These are phyloP conservation scores for Arthrobotrys pseudoclavata DNA, from an alignment of 2,329 filamentous ascomycete species.

Conservation along the genomic window DNA sequence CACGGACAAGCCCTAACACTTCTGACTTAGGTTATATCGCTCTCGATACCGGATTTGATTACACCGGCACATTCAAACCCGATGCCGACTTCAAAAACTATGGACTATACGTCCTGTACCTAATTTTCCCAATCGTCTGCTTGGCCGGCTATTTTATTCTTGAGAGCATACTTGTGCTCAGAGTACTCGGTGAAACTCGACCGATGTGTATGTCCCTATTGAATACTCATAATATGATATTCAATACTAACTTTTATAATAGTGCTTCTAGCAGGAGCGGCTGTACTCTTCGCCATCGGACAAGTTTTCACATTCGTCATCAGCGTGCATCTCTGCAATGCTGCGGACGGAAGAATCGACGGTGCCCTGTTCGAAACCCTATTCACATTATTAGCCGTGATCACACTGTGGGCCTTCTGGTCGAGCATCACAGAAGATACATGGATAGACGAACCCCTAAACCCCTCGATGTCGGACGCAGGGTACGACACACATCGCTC, in stretches of 20 bases:
- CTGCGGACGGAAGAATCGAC: conserved; percentile 87
- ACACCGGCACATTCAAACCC: conserved; percentile 81
- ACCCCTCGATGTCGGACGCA: conserved; percentile 64
- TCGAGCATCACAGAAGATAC: conserved; percentile 99
- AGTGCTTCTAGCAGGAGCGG: conserved; percentile 70
- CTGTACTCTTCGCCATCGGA: conserved; percentile 86
- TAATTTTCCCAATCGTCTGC: conserved; percentile 88
- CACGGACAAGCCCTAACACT: not conserved
- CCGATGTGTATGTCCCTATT: conserved; percentile 80
- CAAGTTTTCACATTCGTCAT: conserved; percentile 97
- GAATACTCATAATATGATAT: not conserved
- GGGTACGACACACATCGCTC: conserved; percentile 54
- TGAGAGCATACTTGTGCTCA: conserved; percentile 84
- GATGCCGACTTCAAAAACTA: conserved; percentile 76
- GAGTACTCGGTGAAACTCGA: conserved; percentile 85
- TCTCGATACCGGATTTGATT: conserved; percentile 89
- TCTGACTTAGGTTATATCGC: conserved; percentile 80
- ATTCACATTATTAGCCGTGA: conserved; percentile 87
- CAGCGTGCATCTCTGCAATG: conserved; percentile 89
- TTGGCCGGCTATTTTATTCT: conserved; percentile 88
- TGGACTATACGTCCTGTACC: conserved; percentile 92
- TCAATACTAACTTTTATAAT: conserved; percentile 21
- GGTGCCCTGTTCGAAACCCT: conserved; percentile 92
- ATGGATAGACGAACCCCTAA: conserved; percentile 74
- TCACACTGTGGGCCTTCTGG: conserved; percentile 94